phyloP scores from a whole-genome alignment of 345 rosid genomes.

The Boechera divaricarpa region DNA sequence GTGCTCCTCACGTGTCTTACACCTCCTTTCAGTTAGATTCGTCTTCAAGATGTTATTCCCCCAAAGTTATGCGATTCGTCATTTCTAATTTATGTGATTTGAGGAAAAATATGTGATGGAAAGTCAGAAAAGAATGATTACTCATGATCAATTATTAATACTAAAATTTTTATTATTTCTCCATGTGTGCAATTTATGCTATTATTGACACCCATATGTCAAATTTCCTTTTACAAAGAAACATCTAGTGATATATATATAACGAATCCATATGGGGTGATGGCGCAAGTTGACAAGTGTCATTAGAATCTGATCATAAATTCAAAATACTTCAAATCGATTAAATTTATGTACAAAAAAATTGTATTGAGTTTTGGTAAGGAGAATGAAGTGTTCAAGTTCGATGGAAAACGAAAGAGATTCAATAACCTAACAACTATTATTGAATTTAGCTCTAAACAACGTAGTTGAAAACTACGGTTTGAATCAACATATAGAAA shows the following conservation, averaged over 20 bases:
- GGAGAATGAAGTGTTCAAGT: too few species aligned
- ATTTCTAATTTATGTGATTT: background rate
- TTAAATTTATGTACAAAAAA: background rate
- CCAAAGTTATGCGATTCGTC: conserved; percentile 23
- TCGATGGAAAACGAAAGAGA: background rate
- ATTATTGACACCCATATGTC: conserved; percentile 25
- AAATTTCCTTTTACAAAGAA: background rate
- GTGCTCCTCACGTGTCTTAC: conserved; percentile 43
- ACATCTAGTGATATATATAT: background rate
- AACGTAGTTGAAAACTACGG: too few species aligned
- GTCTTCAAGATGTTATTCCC: conserved; percentile 23
- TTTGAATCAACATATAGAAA: too few species aligned
- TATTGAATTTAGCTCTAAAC: background rate
- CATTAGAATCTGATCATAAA: conserved; percentile 1
- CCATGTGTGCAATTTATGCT: conserved; percentile 36
- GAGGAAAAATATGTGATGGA: conserved; percentile 15
- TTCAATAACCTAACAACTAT: background rate
- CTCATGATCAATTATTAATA: conserved; percentile 7
- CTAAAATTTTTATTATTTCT: background rate
- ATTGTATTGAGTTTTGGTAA: background rate
- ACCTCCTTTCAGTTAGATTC: conserved; percentile 42
- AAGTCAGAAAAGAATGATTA: conserved; percentile 29
- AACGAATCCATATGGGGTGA: conserved; percentile 22
- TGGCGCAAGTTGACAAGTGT: conserved; percentile 27
- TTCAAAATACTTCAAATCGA: background rate